These are phyloP conservation scores for Dimocarpus longan DNA, from an alignment of 345 rosid genomes.

Conservation along the genomic window DNA sequence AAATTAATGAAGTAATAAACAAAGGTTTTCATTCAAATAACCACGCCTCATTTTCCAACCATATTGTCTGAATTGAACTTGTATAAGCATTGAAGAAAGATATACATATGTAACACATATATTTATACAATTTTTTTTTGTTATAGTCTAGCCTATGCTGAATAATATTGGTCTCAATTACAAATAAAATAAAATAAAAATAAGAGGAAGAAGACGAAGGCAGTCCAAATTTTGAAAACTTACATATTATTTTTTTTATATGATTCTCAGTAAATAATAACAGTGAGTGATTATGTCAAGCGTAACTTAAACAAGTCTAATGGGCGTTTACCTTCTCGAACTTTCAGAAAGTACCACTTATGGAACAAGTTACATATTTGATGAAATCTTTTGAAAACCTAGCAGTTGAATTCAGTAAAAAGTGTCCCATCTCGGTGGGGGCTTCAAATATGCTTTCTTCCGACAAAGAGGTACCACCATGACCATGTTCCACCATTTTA, in stretches of 20 bases:
- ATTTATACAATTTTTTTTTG: too few relatives aligned
- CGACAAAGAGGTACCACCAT: not conserved
- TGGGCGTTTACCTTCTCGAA: not conserved
- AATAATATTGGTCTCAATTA: too few relatives aligned
- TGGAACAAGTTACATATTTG: not conserved
- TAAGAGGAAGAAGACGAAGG: too few relatives aligned
- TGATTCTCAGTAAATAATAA: too few relatives aligned
- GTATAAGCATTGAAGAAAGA: not conserved
- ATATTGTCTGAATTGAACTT: not conserved
- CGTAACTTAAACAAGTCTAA: not conserved
- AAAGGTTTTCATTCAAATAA: not conserved
- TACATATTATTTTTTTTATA: too few relatives aligned
- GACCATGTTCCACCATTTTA: slow-evolving; percentile 10
- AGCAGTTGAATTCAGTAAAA: not conserved
- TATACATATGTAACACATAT: too few relatives aligned
- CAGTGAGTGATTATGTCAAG: too few relatives aligned
- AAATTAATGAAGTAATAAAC: not conserved
- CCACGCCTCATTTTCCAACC: not conserved
- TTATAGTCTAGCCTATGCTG: too few relatives aligned
- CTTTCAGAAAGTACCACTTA: not conserved
- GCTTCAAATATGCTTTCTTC: not conserved
- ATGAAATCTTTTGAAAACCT: not conserved
- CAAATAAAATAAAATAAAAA: too few relatives aligned
- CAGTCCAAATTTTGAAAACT: too few relatives aligned
- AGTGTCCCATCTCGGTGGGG: not conserved